These are phyloP conservation scores for Wickerhamomyces kurtzmanii DNA, from an alignment of 805 yeast genomes.

Conservation along the genomic window DNA sequence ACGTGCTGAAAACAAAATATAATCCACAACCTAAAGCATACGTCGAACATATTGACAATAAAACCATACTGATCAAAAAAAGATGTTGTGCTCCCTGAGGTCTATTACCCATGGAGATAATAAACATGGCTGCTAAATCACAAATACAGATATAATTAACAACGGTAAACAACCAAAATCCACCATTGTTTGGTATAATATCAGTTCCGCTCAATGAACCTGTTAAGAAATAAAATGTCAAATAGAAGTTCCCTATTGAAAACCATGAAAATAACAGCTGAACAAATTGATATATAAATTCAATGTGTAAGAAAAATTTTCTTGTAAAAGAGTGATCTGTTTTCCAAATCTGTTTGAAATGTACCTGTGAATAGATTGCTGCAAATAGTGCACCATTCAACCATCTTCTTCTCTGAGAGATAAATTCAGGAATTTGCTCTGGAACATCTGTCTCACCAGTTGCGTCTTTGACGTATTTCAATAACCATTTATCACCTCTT, in stretches of 20 bases:
- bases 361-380: constrained; percentile 79
- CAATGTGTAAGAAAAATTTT: constrained; percentile 74
- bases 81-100: constrained; percentile 91
- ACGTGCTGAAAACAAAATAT: constrained; percentile 57
- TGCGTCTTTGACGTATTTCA: constrained; percentile 87
- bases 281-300: constrained; percentile 80
- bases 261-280: constrained; percentile 83
- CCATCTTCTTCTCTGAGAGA: constrained; percentile 97
- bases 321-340: constrained; percentile 79
- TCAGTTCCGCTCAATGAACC: constrained; percentile 58
- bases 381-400: constrained; percentile 97
- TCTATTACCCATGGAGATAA: constrained; percentile 92
- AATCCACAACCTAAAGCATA: constrained; percentile 80
- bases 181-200: constrained; percentile 56
- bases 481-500: constrained; percentile 72
- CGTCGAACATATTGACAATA: constrained; percentile 69
- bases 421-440: constrained; percentile 87
- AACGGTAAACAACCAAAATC: constrained; percentile 73
- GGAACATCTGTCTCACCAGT: constrained; percentile 97
- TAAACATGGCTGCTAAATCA: constrained; percentile 77
- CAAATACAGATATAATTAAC: constrained; percentile 81
- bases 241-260: constrained; percentile 82
- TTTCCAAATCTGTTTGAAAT: constrained; percentile 81
- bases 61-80: constrained; percentile 61
- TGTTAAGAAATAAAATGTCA: constrained; percentile 88